Conservation (phyloP, 2,329 filamentous ascomycete species). For the Cordyceps sp. region DNA sequence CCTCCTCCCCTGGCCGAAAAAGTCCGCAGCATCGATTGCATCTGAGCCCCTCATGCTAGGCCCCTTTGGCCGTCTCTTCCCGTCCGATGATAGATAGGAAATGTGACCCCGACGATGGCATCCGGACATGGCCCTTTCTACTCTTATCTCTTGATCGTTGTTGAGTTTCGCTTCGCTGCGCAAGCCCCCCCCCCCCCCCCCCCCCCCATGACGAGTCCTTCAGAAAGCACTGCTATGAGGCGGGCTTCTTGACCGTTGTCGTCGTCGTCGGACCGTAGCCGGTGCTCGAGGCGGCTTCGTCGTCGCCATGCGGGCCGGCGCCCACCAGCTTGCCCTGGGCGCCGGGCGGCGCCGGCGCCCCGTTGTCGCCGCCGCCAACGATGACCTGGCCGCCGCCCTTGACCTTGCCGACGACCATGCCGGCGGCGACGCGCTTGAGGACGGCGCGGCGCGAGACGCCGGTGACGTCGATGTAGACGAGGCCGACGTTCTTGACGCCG, state of each 20-base stretch:
- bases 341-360: neutral
- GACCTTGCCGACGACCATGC: slow-evolving; percentile 80
- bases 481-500: slow-evolving; percentile 86
- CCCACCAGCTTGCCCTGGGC: slow-evolving; percentile 5
- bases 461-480: slow-evolving; percentile 93
- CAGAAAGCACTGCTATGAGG: slow-evolving; percentile 2
- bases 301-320: too few relatives aligned
- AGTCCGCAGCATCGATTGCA: too few relatives aligned
- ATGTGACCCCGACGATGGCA: too few relatives aligned
- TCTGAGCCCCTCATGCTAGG: too few relatives aligned
- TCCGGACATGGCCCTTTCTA: too few relatives aligned
- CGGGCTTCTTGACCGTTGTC: slow-evolving; percentile 18
- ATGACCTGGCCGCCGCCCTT: slow-evolving; percentile 57
- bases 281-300: neutral
- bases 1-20: too few relatives aligned
- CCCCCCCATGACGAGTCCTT: too few relatives aligned
- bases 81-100: too few relatives aligned
- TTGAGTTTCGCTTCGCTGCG: neutral
- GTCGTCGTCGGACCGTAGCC: too few relatives aligned
- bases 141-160: neutral
- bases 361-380: slow-evolving; percentile 45
- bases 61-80: too few relatives aligned
- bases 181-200: neutral
- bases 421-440: slow-evolving; percentile 88
- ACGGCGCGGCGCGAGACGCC: slow-evolving; percentile 81